Evolutionary conservation across 495 filamentous ascomycete species (phyloP).

Genomic region (Articulospora tetracladia): DNA sequence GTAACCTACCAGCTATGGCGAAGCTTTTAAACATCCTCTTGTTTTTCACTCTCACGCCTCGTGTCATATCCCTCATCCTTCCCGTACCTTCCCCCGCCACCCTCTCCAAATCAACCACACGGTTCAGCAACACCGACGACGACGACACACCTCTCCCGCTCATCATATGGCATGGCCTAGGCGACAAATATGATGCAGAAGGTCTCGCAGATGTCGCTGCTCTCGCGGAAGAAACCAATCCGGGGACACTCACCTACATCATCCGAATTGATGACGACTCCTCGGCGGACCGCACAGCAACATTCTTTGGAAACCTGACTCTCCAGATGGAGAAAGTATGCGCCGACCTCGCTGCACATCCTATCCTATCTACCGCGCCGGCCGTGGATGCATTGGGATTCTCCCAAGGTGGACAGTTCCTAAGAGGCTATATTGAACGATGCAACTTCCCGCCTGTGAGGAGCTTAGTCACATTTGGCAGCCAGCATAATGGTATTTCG

Average conservation of each 20-base stretch:
- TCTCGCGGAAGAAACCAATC: constrained; percentile 68
- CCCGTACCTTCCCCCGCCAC: constrained; percentile 4
- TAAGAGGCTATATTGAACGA: constrained; percentile 87
- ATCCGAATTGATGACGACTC: constrained; percentile 69
- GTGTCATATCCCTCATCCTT: constrained; percentile 21
- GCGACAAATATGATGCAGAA: constrained; percentile 69
- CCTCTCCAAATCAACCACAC: neutral
- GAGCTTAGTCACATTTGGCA: constrained; percentile 86
- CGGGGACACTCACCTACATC: constrained; percentile 79
- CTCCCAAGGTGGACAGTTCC: constrained; percentile 93
- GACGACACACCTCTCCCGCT: constrained; percentile 65
- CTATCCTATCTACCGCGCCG: constrained; percentile 73
- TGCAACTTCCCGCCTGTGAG: constrained; percentile 80
- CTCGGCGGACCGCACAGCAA: constrained; percentile 65
- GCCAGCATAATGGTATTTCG: constrained; percentile 89
- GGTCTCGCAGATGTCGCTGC: constrained; percentile 64
- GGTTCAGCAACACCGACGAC: constrained; percentile 5
- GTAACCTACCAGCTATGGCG: constrained; percentile 53
- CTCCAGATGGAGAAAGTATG: constrained; percentile 77
- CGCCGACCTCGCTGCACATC: constrained; percentile 69
- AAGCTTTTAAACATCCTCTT: constrained; percentile 52
- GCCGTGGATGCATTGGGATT: constrained; percentile 91
- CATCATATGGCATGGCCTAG: constrained; percentile 81
- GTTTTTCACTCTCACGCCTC: constrained; percentile 29
- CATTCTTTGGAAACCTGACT: constrained; percentile 89